Conservation (phyloP, 1,139 yeast species). For the Pichia sp. region DNA sequence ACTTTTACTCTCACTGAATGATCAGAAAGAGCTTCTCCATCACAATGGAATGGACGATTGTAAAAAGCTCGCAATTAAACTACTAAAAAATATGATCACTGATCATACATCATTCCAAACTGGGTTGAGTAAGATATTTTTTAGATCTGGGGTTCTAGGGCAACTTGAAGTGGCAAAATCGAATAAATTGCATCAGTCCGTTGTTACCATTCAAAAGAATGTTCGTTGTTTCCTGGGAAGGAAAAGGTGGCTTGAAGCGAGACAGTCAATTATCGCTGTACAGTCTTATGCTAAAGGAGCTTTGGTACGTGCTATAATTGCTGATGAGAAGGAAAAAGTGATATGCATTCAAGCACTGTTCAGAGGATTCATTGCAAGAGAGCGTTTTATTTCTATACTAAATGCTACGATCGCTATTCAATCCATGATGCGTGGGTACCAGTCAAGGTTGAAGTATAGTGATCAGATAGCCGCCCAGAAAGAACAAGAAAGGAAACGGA, state of each 20-base stretch:
- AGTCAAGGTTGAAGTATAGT: slow-evolving; percentile 42
- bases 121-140: slow-evolving; percentile 85
- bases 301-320: slow-evolving; percentile 49
- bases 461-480: slow-evolving; percentile 72
- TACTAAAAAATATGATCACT: slow-evolving; percentile 54
- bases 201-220: slow-evolving; percentile 79
- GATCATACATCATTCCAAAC: slow-evolving; percentile 68
- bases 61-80: slow-evolving; percentile 56
- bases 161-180: slow-evolving; percentile 80
- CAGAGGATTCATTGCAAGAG: slow-evolving; percentile 56
- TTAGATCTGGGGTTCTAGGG: slow-evolving; percentile 97
- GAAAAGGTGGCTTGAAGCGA: slow-evolving; percentile 46
- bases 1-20: slow-evolving; percentile 59
- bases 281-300: slow-evolving; percentile 64
- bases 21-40: slow-evolving; percentile 41
- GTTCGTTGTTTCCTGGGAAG: slow-evolving; percentile 62
- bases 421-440: slow-evolving; percentile 56
- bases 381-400: slow-evolving; percentile 35
- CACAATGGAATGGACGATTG: slow-evolving; percentile 48
- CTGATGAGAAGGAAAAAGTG: slow-evolving; percentile 57
- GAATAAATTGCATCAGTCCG: slow-evolving; percentile 67
- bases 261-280: slow-evolving; percentile 43
- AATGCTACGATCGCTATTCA: slow-evolving; percentile 54
- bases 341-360: slow-evolving; percentile 60
- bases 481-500: slow-evolving; percentile 78